Conservation (phyloP, 2,329 filamentous ascomycete genomes). For the Alternaria alternata region DNA sequence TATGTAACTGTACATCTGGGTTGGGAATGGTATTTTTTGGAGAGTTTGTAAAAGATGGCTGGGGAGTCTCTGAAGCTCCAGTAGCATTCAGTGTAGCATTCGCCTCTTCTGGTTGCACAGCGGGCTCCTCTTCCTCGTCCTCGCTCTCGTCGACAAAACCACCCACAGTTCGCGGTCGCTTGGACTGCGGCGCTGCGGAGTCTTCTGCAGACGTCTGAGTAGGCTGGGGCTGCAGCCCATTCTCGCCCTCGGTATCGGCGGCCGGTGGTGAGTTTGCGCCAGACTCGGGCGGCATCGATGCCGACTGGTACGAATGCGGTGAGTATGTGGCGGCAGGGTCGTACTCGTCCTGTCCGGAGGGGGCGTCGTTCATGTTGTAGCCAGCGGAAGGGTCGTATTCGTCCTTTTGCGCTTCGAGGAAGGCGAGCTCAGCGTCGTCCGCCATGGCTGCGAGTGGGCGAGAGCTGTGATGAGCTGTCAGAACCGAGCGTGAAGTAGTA, state of each 20-base stretch:
- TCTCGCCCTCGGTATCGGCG: slow-evolving; percentile 29
- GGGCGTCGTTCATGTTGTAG: slow-evolving; percentile 55
- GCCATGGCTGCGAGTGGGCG: slow-evolving; percentile 53
- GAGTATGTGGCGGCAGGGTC: slow-evolving; percentile 46
- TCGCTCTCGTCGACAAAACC: slow-evolving; percentile 71
- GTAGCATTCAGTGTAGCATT: slow-evolving; percentile 58
- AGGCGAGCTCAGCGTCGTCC: slow-evolving; percentile 62
- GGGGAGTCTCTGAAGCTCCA: slow-evolving; percentile 59
- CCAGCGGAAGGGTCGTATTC: slow-evolving; percentile 53
- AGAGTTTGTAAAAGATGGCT: slow-evolving; percentile 64
- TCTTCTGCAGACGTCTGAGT: slow-evolving; percentile 32
- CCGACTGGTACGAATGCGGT: slow-evolving; percentile 36
- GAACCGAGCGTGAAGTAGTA: slow-evolving; percentile 10
- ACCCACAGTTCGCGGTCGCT: slow-evolving; percentile 63
- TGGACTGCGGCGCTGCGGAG: slow-evolving; percentile 42
- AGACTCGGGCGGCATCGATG: slow-evolving; percentile 39
- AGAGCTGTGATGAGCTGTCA: slow-evolving; percentile 20
- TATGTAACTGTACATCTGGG: slow-evolving; percentile 69
- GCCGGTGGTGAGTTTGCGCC: slow-evolving; percentile 38
- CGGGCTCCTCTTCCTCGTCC: slow-evolving; percentile 61
- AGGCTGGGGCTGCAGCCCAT: slow-evolving; percentile 34
- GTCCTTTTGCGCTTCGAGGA: slow-evolving; percentile 58
- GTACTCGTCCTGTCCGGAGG: slow-evolving; percentile 52
- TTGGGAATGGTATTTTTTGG: slow-evolving; percentile 62
- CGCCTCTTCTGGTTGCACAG: slow-evolving; percentile 58